Evolutionary conservation across 2,329 filamentous ascomycete species (phyloP).

Genomic region (Pseudocercospora pini-densiflorae): DNA sequence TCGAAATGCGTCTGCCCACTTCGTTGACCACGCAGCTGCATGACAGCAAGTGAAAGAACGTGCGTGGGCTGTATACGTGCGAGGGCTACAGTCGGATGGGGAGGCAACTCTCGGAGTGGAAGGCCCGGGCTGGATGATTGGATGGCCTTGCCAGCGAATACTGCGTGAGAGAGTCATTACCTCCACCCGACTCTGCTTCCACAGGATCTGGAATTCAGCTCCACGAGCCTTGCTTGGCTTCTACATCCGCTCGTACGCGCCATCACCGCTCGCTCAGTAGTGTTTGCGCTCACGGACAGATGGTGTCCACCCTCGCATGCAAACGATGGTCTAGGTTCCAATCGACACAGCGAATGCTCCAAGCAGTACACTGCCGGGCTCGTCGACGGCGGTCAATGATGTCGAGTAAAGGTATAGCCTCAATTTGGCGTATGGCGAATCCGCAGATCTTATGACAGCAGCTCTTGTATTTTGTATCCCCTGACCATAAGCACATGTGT

Average conservation of each 20-base stretch:
- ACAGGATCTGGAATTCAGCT: background rate
- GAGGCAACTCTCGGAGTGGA: too few species aligned
- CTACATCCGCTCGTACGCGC: too few species aligned
- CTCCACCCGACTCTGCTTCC: background rate
- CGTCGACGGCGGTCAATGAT: background rate
- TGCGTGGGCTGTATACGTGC: too few species aligned
- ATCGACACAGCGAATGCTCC: background rate
- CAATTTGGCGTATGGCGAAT: background rate
- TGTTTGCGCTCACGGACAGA: too few species aligned
- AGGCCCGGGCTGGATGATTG: too few species aligned
- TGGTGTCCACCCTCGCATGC: background rate
- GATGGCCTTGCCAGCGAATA: too few species aligned
- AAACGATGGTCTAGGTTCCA: background rate
- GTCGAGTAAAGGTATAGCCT: background rate
- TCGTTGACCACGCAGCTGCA: too few species aligned
- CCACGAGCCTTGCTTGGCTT: background rate
- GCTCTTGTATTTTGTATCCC: background rate
- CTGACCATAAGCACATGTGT: background rate
- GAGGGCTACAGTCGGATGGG: too few species aligned
- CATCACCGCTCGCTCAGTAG: too few species aligned
- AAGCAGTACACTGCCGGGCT: background rate
- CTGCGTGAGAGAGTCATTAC: too few species aligned
- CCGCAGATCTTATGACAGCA: background rate
- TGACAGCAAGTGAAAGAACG: too few species aligned
- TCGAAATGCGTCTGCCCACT: too few species aligned